Base-by-base conservation (phyloP, 129 eudicot genomes). In the Erigeron canadensis region DNA sequence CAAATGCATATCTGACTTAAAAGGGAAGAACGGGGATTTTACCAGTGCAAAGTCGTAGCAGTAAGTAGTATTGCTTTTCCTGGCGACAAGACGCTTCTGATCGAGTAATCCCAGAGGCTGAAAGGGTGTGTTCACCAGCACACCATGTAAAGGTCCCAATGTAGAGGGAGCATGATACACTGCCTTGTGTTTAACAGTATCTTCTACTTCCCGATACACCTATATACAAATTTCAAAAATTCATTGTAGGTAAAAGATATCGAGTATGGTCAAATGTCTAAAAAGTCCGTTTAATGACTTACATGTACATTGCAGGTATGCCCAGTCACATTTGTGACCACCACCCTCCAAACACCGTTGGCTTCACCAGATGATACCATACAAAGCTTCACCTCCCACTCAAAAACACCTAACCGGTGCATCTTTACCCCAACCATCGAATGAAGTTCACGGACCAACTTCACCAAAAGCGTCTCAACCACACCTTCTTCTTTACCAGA, bases 361-460 rank as follows among this genome's bases (percentile, higher is more conserved):
- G 97, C 93, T 75, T 79, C 86, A 69, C 97, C 97, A 12, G 82
- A 69, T 56, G 96, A 84, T 19, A 85, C 79, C 77, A 95, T 75
- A 82, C 97, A 74, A 67, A 95, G 97, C 84, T 95, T 95, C 69
- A 95, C 88, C 84, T 95, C 99, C 99, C 99, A 90, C 81, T 95
- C 94, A 66, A 86, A 86, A 46, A 95, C 97, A 38, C 96, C 90
- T 77, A 95, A 84, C 7, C 94, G 86, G 61, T 95, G 97, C 99
- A 95, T 90, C 76, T 84, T 95, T 22, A 88, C 86, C 53, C 97
- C 94, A 75, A 86, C 88, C 28, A 84, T 79, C 18, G 86, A 63
- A 78, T 89, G 84, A 50, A 94, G 83, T 73, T 95, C 96, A 56
- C 80, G 83, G 53, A 86, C 92, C 75, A 95, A 78, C 69, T 86